Percentiles rank a stretch among this genome's conserved stretches.
Conservation (phyloP, 2,329 filamentous ascomycete genomes). For the Claviceps africana region DNA sequence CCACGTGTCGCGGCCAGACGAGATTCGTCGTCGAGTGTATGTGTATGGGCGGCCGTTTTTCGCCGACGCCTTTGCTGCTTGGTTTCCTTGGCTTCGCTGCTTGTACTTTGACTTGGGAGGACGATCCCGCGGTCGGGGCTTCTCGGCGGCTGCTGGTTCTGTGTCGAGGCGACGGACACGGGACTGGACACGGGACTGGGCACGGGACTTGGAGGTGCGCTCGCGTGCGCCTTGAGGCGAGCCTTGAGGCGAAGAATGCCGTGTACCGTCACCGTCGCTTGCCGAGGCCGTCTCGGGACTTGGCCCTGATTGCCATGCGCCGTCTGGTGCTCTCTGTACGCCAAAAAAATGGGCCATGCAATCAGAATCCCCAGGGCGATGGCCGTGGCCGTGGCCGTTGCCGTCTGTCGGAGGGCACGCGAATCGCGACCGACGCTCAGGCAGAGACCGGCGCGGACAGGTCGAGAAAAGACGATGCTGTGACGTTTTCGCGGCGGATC, state of each 20-base stretch:
- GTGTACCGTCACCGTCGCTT: background rate
- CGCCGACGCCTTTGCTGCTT: too few species aligned
- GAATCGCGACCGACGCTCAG: background rate
- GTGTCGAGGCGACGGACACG: background rate
- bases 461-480: constrained; percentile 1
- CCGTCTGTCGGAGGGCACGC: background rate
- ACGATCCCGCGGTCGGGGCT: background rate
- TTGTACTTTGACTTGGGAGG: background rate
- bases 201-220: background rate
- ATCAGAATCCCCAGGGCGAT: background rate
- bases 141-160: background rate
- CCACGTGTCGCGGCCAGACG: constrained; percentile 5
- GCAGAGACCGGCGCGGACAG: background rate
- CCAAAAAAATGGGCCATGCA: background rate
- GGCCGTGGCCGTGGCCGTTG: too few species aligned
- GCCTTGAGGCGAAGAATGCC: background rate
- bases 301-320: background rate
- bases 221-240: too few species aligned
- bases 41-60: too few species aligned
- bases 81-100: too few species aligned
- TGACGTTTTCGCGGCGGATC: background rate
- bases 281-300: background rate
- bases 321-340: background rate
- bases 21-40: background rate
- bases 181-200: too few species aligned